Evolutionary conservation across 768 basidiomycete genomes (phyloP), one percentile per base, ranked within the genome.

Genomic region (Serendipita sp.): DNA sequence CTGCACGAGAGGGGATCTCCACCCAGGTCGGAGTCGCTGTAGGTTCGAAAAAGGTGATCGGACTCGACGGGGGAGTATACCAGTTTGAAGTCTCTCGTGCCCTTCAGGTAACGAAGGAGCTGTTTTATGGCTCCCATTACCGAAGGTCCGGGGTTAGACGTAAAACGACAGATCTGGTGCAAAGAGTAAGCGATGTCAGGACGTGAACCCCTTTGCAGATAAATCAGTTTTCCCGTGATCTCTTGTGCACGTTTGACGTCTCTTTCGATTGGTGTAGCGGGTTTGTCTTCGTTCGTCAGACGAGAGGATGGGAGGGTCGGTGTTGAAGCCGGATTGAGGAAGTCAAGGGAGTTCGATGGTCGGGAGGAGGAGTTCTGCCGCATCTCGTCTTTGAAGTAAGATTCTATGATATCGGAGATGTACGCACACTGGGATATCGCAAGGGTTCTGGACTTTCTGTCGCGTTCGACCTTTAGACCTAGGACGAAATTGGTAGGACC

Each of bases 121-220:
- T 23, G 23, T 23, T 23, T 23, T 23, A 23, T 23, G 23, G 23
- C 23, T 23, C 23, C 23, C 23, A 23, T 23, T 23, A 23, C 23
- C 23, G 23, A 2, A 5, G 15, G 1, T 3, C 64, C 64, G 1
- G 64, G 64, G 23, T 65, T 65, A 1, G 32, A 72, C 2, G 74
- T 67, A 62, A 69, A 77, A 67, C 73, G 71, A 2, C 70, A 69
- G 2, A 75, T 62, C 47, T 68, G 52, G 30, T 67, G 67, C 0
- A 74, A 70, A 3, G 72, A 68, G 64, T 67, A 71, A 2, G 68
- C 23, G 11, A 74, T 72, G 64, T 75, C 73, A 0, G 71, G 72
- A 0, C 68, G 56, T 2, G 73, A 71, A 0, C 16, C 52, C 32
- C 52, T 15, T 32, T 54, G 15, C 13, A 54, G 15, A 28, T 54